A percentile compares a stretch with the other conserved stretches of the same genome.
phyloP scores from a whole-genome alignment of 345 rosid genomes.

The Sonneratia alba region DNA sequence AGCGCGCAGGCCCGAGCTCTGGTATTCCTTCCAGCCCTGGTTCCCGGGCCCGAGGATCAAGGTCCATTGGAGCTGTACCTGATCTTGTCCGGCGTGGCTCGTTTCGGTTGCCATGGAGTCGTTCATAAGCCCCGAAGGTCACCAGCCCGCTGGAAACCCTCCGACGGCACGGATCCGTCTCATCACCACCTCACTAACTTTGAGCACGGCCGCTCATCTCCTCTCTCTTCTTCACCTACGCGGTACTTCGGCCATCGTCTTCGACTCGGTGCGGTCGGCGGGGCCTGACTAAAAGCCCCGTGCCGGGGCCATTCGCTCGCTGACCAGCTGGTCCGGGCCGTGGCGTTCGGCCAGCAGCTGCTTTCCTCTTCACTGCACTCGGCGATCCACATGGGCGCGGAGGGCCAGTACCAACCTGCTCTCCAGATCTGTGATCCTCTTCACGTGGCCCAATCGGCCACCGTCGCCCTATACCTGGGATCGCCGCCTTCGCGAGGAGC shows the following conservation, averaged over 20 bases:
- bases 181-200: slow-evolving; percentile 80
- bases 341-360: slow-evolving; percentile 62
- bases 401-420: slow-evolving; percentile 77
- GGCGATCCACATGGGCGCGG: slow-evolving; percentile 64
- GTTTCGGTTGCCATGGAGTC: slow-evolving; percentile 66
- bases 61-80: slow-evolving; percentile 49
- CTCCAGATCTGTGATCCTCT: too few species aligned
- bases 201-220: slow-evolving; percentile 71
- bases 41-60: slow-evolving; percentile 40
- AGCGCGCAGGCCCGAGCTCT: slow-evolving; percentile 38
- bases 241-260: slow-evolving; percentile 40
- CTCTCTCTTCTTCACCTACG: slow-evolving; percentile 51
- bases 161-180: slow-evolving; percentile 69
- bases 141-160: slow-evolving; percentile 73
- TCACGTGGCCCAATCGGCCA: too few species aligned
- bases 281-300: slow-evolving; percentile 12
- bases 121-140: slow-evolving; percentile 56
- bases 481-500: slow-evolving; percentile 22
- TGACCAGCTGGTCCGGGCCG: slow-evolving; percentile 45
- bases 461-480: too few species aligned
- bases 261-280: slow-evolving; percentile 19
- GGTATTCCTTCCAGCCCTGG: slow-evolving; percentile 50
- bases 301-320: slow-evolving; percentile 17
- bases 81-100: slow-evolving; percentile 47
- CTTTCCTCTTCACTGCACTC: slow-evolving; percentile 73